These are phyloP conservation scores for Torulaspora microellipsoides DNA, from an alignment of 805 yeast species.

Conservation along the genomic window DNA sequence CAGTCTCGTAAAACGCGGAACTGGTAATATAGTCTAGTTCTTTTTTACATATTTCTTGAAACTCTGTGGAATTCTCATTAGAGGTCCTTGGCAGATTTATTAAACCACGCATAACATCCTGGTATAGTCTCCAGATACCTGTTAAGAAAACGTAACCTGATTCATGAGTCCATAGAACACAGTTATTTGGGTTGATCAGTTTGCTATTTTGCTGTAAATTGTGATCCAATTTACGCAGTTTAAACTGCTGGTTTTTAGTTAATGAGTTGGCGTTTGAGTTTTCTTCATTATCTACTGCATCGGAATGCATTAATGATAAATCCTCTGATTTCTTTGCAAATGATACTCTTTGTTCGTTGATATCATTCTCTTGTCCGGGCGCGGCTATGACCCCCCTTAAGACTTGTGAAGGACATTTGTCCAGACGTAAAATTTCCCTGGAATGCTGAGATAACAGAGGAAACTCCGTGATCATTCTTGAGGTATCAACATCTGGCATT, in stretches of 20 bases:
- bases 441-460: constrained; percentile 4
- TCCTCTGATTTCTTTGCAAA: not conserved
- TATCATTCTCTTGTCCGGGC: not conserved
- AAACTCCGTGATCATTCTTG: not conserved
- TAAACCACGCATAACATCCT: constrained; percentile 33
- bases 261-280: constrained; percentile 12
- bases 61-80: not conserved
- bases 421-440: constrained; percentile 5
- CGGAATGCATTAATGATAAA: no score
- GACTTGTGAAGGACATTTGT: constrained; percentile 4
- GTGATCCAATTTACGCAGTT: constrained; percentile 26
- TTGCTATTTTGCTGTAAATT: constrained; percentile 13
- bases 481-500: constrained; percentile 22
- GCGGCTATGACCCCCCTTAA: constrained; percentile 7
- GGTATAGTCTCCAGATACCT: constrained; percentile 70
- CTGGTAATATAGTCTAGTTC: constrained; percentile 20
- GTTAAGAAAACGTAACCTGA: constrained; percentile 86
- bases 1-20: constrained; percentile 21
- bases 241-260: constrained; percentile 33
- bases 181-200: constrained; percentile 43
- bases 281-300: not conserved
- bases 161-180: constrained; percentile 81
- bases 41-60: constrained; percentile 12
- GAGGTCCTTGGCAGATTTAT: constrained; percentile 13
- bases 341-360: not conserved